phyloP scores from a whole-genome alignment of 805 yeast genomes.

The Pichia kluyveri region DNA sequence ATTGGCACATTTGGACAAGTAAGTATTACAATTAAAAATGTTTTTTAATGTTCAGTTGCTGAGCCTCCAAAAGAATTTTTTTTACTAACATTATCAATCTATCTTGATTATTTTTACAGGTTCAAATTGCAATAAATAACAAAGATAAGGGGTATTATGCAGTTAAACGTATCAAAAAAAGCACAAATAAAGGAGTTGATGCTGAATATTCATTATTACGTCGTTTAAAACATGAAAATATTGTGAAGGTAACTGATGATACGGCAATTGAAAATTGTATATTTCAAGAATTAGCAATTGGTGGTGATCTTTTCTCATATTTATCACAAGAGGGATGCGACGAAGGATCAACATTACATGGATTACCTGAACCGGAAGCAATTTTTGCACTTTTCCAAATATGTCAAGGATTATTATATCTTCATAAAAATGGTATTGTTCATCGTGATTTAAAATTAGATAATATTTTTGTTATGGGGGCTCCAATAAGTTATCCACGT shows the following conservation, averaged over 20 bases:
- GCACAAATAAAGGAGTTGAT: constrained; percentile 22
- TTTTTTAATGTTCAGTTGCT: not conserved
- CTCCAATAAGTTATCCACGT: constrained; percentile 44
- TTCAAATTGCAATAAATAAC: constrained; percentile 25
- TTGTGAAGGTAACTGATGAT: constrained; percentile 70
- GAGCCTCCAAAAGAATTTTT: not conserved
- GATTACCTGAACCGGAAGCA: constrained; percentile 47
- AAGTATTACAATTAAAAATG: not conserved
- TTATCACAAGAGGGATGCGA: constrained; percentile 66
- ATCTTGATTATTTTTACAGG: not conserved
- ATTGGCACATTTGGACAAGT: constrained; percentile 52
- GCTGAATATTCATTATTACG: constrained; percentile 44
- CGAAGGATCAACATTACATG: constrained; percentile 33
- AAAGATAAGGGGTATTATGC: constrained; percentile 31
- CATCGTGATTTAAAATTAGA: constrained; percentile 64
- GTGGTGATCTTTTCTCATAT: constrained; percentile 91
- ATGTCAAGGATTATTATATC: constrained; percentile 43
- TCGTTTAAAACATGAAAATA: constrained; percentile 79
- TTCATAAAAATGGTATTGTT: constrained; percentile 46
- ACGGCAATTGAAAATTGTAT: constrained; percentile 60
- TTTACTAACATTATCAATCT: not conserved
- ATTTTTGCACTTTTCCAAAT: constrained; percentile 48
- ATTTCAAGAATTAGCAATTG: constrained; percentile 89
- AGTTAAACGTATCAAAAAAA: constrained; percentile 31
- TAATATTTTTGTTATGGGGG: constrained; percentile 49